Base-by-base conservation (phyloP, 2,329 filamentous ascomycete species). In the Shiraia sp. region DNA sequence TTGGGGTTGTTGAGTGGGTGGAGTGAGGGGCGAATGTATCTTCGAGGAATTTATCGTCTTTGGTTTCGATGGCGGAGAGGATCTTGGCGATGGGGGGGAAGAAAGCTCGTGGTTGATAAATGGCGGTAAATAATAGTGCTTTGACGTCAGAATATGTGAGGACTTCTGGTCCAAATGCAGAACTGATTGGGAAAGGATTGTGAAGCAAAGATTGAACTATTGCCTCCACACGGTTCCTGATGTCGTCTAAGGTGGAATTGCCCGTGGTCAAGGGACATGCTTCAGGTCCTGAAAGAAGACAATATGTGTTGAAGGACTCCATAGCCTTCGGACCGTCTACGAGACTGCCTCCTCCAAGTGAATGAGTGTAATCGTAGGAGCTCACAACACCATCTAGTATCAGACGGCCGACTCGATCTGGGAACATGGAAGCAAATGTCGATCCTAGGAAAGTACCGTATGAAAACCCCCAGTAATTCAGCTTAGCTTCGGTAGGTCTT, bases 351-450 rank as follows among this genome's bases (percentile, higher is more conserved):
- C 63, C 63, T 37, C 71, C 73, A 3, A 69, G 48, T 35, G 69
- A 63, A 19, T 65, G 40, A 9, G 63, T 63, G 50, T 67, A 66
- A 26, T 66, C 64, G 22, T 58, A 53, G 1, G 54, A 44, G 22
- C 75, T 72, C 2, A 75, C 71, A 3, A 78, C 72, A 4, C 74
- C 75, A 47, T 79, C 76, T 1, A 79, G 51, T 6, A 70, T 43
- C 8, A 66, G 14, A 10, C 65, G 57, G 2, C 59, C 61, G 9
- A 71, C 59, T n/a, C 66, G 63, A 14, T 66, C 53, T 3, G 69
- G 66, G 31, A 61, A 69, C 66, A 72, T 68, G 19, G 63, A 64
- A 4, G 66, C 65, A 37, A 71, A 71, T 1, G 66, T 71, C 0
- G 53, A 49, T 1, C 69, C 69, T 5, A 71, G 61, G 22, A 72